Percentiles rank a stretch among this genome's conserved stretches.
Conservation (phyloP, 352 stramenopile species). For the Phytophthora tubulina region DNA sequence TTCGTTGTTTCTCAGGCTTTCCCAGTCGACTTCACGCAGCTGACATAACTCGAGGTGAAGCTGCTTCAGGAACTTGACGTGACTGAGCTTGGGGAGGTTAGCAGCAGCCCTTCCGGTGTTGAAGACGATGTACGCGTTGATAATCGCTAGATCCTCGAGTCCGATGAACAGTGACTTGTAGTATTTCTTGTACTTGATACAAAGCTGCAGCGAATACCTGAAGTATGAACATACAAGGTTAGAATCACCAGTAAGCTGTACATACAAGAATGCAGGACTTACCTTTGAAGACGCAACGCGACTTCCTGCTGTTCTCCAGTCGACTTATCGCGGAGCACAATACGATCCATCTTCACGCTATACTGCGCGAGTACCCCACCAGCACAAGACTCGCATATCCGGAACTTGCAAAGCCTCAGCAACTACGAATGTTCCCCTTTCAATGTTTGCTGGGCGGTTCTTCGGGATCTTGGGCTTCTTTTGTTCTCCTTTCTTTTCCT, state of each 20-base stretch:
- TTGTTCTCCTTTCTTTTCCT: slow-evolving; percentile 19
- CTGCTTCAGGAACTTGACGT: not conserved
- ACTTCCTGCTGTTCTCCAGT: slow-evolving; percentile 15
- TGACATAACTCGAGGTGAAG: not conserved
- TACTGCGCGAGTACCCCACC: slow-evolving; percentile 19
- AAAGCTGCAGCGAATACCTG: not conserved
- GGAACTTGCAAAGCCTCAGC: not conserved
- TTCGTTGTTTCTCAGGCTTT: too few species aligned
- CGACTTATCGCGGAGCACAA: slow-evolving; percentile 6
- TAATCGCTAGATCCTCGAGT: not conserved
- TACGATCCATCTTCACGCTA: slow-evolving; percentile 3
- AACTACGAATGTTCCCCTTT: slow-evolving; percentile 6
- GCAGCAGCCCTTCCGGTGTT: not conserved
- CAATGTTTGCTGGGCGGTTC: slow-evolving; percentile 9
- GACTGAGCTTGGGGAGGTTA: not conserved
- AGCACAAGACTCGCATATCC: not conserved
- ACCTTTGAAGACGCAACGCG: not conserved
- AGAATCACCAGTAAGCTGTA: not conserved
- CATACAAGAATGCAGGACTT: not conserved
- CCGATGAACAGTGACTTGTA: slow-evolving; percentile 1
- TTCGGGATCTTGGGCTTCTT: slow-evolving; percentile 17
- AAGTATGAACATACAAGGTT: not conserved
- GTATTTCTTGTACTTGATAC: not conserved
- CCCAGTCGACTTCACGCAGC: not conserved
- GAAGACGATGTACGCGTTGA: not conserved